Conservation (phyloP, 805 yeast species). For the Sugiyamaella smithiae region DNA sequence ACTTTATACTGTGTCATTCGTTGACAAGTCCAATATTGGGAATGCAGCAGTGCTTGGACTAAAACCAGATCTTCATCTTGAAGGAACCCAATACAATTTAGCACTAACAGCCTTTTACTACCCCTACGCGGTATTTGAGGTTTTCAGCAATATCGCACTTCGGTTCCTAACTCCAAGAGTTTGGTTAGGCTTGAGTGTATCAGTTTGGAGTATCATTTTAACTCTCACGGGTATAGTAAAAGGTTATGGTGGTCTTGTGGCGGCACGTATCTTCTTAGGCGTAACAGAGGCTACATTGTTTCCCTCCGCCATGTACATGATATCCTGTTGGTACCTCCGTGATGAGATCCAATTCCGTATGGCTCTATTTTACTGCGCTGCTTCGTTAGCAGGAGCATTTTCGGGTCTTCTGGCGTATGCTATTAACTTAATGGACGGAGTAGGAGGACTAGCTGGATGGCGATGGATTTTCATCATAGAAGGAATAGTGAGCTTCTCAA, state of each 20-base stretch:
- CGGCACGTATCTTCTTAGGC: slow-evolving; percentile 41
- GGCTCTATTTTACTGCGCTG: slow-evolving; percentile 37
- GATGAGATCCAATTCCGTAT: slow-evolving; percentile 40
- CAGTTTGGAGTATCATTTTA: slow-evolving; percentile 37
- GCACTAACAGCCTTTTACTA: slow-evolving; percentile 42
- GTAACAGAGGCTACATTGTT: slow-evolving; percentile 43
- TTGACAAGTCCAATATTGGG: slow-evolving; percentile 10
- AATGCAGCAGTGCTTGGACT: slow-evolving; percentile 9
- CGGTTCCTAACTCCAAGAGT: slow-evolving; percentile 36
- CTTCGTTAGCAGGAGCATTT: slow-evolving; percentile 35
- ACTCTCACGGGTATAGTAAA: slow-evolving; percentile 37
- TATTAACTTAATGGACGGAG: slow-evolving; percentile 47
- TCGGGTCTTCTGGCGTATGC: slow-evolving; percentile 40
- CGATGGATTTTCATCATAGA: slow-evolving; percentile 44
- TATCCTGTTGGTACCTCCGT: slow-evolving; percentile 35
- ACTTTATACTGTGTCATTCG: not conserved
- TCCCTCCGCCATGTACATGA: slow-evolving; percentile 40
- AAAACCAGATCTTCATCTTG: slow-evolving; percentile 7
- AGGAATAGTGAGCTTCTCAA: slow-evolving; percentile 38
- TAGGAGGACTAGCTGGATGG: slow-evolving; percentile 36
- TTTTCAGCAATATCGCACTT: slow-evolving; percentile 37
- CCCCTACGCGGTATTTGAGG: slow-evolving; percentile 38
- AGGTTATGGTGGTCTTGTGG: slow-evolving; percentile 33
- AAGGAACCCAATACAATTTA: slow-evolving; percentile 12
- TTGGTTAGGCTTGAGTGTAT: slow-evolving; percentile 35